Evolutionary conservation across 2,329 filamentous ascomycete species (phyloP).

Genomic region (Helminthosporium solani): DNA sequence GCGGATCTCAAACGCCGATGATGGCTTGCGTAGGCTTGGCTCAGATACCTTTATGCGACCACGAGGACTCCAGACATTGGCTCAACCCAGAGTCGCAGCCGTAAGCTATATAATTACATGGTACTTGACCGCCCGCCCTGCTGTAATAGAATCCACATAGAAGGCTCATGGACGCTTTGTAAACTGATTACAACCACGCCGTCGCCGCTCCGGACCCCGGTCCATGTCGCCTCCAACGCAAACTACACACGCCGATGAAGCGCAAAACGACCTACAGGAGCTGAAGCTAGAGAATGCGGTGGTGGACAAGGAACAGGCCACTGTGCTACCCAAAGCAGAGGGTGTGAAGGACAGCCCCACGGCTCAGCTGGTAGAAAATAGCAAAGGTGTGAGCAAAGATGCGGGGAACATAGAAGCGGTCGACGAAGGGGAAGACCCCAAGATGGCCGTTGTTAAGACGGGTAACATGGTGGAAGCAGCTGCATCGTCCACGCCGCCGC

Average conservation of each 20-base stretch:
- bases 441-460: slow-evolving; percentile 2
- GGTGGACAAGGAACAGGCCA: slow-evolving; percentile 7
- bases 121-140: background rate
- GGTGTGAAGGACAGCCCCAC: slow-evolving; percentile 1
- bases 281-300: slow-evolving; percentile 20
- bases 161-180: slow-evolving; percentile 24
- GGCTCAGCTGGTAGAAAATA: slow-evolving; percentile 1
- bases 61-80: slow-evolving; percentile 12
- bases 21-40: too few relatives aligned
- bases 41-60: slow-evolving; percentile 10
- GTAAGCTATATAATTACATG: background rate
- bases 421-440: slow-evolving; percentile 1
- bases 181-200: slow-evolving; percentile 4
- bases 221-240: slow-evolving; percentile 39
- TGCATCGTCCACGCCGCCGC: too few relatives aligned
- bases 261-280: slow-evolving; percentile 19
- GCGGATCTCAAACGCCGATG: slow-evolving; percentile 21
- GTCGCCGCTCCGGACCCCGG: slow-evolving; percentile 23
- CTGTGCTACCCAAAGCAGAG: slow-evolving; percentile 1
- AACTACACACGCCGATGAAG: slow-evolving; percentile 33
- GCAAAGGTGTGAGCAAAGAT: slow-evolving; percentile 8
- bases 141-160: background rate
- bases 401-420: slow-evolving; percentile 3
- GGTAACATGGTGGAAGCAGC: too few relatives aligned
- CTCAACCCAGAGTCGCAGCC: background rate